Conservation (phyloP, 2,329 filamentous ascomycete species). For the Calonectria henricotiae region DNA sequence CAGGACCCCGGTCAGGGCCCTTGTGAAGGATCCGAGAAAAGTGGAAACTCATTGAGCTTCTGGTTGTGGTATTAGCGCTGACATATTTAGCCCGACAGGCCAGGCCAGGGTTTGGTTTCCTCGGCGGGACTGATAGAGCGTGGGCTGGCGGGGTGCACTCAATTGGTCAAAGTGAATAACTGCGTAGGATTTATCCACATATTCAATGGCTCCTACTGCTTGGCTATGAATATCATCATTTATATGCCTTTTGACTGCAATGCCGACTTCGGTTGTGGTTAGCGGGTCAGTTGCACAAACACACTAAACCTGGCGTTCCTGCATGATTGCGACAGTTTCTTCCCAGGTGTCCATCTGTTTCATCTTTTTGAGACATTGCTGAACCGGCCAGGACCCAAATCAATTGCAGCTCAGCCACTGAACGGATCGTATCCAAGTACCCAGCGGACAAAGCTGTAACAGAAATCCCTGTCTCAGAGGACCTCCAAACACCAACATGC, state of each 20-base stretch:
- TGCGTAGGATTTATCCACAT: neutral
- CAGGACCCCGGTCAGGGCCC: too few relatives aligned
- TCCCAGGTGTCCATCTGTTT: neutral
- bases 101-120: too few relatives aligned
- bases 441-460: too few relatives aligned
- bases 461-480: neutral
- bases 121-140: too few relatives aligned
- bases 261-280: neutral
- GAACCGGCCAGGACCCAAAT: too few relatives aligned
- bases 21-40: too few relatives aligned
- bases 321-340: slow-evolving; percentile 4
- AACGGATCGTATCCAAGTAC: neutral
- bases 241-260: neutral
- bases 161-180: slow-evolving; percentile 2
- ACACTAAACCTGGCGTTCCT: neutral
- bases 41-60: too few relatives aligned
- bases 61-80: too few relatives aligned
- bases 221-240: slow-evolving; percentile 1
- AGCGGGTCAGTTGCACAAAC: neutral
- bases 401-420: neutral
- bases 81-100: too few relatives aligned
- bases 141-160: too few relatives aligned
- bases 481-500: neutral
- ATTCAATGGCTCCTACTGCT: neutral
- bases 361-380: too few relatives aligned